Percentiles rank a stretch among this genome's conserved stretches.
Conservation (phyloP, 108 stramenopile genomes). For the Tribonema minus region DNA sequence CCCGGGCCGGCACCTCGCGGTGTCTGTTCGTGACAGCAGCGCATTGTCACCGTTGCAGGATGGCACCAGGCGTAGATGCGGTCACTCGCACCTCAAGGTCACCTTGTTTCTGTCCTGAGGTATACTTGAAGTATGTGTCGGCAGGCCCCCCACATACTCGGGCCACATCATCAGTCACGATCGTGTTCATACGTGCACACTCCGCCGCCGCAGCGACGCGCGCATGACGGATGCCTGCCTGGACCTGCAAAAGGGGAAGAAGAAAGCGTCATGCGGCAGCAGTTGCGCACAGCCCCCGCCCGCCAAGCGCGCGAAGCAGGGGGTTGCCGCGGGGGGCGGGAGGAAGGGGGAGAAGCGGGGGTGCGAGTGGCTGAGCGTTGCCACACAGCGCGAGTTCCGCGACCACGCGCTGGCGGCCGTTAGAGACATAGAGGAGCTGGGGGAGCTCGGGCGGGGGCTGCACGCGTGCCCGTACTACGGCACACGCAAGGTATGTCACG, state of each 20-base stretch:
- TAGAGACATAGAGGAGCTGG: conserved; percentile 84
- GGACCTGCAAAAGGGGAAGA: conserved; percentile 74
- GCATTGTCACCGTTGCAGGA: too few relatives aligned
- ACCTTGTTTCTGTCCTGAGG: too few relatives aligned
- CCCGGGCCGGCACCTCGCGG: too few relatives aligned
- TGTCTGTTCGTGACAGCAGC: too few relatives aligned
- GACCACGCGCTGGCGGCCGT: conserved; percentile 70
- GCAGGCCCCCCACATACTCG: too few relatives aligned
- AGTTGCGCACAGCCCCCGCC: not conserved
- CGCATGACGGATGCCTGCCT: conserved; percentile 80
- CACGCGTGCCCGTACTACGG: conserved; percentile 93
- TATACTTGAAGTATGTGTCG: too few relatives aligned
- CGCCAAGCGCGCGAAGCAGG: not conserved
- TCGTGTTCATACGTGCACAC: too few relatives aligned
- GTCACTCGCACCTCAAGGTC: too few relatives aligned
- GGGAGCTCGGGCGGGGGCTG: conserved; percentile 61
- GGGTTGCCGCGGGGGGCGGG: not conserved
- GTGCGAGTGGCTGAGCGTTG: conserved; percentile 67
- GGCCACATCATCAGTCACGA: too few relatives aligned
- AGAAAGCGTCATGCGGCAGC: not conserved
- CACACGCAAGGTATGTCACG: conserved; percentile 53
- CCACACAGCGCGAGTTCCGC: conserved; percentile 67
- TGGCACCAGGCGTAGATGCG: too few relatives aligned
- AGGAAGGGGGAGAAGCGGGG: not conserved
- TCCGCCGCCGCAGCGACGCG: conserved; percentile 61